phyloP scores from a whole-genome alignment of 2,329 filamentous ascomycete species.

The Blastomyces percursus region DNA sequence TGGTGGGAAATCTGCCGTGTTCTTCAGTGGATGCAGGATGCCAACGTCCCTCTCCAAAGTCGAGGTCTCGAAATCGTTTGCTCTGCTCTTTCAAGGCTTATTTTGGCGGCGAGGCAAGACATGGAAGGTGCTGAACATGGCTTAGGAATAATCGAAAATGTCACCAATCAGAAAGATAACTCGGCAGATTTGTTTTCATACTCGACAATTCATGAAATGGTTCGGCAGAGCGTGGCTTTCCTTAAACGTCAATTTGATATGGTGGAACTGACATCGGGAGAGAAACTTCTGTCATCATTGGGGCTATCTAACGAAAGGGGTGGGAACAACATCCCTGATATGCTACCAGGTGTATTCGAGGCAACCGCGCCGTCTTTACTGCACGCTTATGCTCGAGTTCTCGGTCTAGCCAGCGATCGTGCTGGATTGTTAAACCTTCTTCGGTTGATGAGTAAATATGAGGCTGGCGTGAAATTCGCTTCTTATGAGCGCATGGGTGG shows the following conservation, averaged over 20 bases:
- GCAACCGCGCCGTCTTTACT: conserved; percentile 30
- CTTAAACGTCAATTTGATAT: conserved; percentile 28
- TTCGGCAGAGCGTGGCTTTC: conserved; percentile 21
- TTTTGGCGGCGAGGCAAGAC: conserved; percentile 23
- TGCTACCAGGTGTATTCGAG: conserved; percentile 24
- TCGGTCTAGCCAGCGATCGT: conserved; percentile 32
- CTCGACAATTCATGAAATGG: conserved; percentile 22
- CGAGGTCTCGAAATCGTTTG: conserved; percentile 29
- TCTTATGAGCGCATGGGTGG: conserved; percentile 30
- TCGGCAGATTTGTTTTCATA: background rate
- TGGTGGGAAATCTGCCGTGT: conserved; percentile 30
- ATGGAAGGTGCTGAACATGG: conserved; percentile 21
- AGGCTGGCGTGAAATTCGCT: conserved; percentile 23
- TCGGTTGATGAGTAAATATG: conserved; percentile 32
- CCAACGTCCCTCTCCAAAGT: conserved; percentile 22
- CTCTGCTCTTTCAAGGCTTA: conserved; percentile 25
- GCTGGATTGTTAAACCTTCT: conserved; percentile 31
- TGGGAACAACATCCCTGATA: conserved; percentile 4
- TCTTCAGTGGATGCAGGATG: conserved; percentile 25
- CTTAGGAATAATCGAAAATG: conserved; percentile 13
- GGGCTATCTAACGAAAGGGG: background rate
- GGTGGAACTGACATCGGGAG: conserved; percentile 23
- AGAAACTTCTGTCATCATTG: background rate
- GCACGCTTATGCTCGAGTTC: conserved; percentile 33
- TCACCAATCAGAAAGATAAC: conserved; percentile 11